Percentiles rank a stretch among this genome's conserved stretches.
These are phyloP conservation scores for Cicer bijugum DNA, from an alignment of 306 rosid species.

Conservation along the genomic window DNA sequence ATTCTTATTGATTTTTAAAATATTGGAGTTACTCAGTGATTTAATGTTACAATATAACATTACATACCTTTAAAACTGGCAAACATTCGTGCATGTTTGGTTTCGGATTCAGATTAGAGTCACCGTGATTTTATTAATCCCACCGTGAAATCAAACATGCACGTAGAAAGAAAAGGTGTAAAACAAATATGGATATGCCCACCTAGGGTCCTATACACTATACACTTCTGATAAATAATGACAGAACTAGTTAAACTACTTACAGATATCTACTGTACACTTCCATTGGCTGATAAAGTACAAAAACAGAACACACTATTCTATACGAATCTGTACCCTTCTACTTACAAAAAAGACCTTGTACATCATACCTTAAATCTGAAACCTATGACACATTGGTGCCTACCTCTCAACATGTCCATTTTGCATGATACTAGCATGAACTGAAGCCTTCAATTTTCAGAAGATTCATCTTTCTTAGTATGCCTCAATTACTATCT, in stretches of 20 bases:
- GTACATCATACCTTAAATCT: conserved; percentile 17
- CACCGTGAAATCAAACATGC: too few species aligned
- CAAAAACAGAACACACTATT: neutral
- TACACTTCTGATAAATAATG: conserved; percentile 9
- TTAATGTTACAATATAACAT: conserved; percentile 34
- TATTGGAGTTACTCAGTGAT: neutral
- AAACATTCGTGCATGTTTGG: neutral
- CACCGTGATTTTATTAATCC: too few species aligned
- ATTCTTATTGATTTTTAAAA: conserved; percentile 21
- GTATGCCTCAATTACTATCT: conserved; percentile 27
- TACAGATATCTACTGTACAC: conserved; percentile 34
- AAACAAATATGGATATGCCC: conserved; percentile 28
- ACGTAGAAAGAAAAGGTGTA: neutral
- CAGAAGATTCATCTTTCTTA: conserved; percentile 14
- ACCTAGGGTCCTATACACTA: conserved; percentile 12
- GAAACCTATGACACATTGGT: conserved; percentile 10
- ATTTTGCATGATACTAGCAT: conserved; percentile 17
- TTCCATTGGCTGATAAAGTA: conserved; percentile 32
- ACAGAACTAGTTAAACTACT: conserved; percentile 35
- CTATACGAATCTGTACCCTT: conserved; percentile 35
- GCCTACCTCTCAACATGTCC: conserved; percentile 26
- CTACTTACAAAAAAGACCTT: conserved; percentile 40
- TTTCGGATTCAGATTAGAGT: too few species aligned
- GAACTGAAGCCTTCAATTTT: conserved; percentile 32
- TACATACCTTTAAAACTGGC: conserved; percentile 13